Conservation (phyloP, 257 asterid species). For the Agastache rugosa region DNA sequence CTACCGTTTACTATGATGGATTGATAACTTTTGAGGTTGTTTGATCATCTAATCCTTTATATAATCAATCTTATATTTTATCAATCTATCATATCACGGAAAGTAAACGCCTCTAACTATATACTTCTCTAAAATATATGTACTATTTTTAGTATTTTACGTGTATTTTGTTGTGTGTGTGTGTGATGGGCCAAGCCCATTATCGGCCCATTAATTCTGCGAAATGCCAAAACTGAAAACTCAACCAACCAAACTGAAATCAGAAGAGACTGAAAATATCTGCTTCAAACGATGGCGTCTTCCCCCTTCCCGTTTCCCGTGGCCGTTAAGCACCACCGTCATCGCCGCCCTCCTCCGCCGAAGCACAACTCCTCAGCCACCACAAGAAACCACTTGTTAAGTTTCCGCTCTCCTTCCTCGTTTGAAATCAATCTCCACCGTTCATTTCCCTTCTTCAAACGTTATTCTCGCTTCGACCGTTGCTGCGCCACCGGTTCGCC, state of each 20-base stretch:
- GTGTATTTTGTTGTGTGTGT: too few species aligned
- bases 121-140: too few species aligned
- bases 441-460: constrained; percentile 42
- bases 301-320: constrained; percentile 31
- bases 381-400: not conserved
- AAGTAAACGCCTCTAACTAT: too few species aligned
- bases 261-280: constrained; percentile 17
- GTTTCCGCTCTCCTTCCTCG: constrained; percentile 31
- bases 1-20: too few species aligned
- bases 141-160: too few species aligned
- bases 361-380: constrained; percentile 15
- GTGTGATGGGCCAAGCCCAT: constrained; percentile 15
- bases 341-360: constrained; percentile 29
- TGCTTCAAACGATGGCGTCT: constrained; percentile 42
- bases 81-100: too few species aligned
- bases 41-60: too few species aligned
- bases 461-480: constrained; percentile 43
- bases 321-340: constrained; percentile 32
- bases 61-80: too few species aligned
- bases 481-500: constrained; percentile 59
- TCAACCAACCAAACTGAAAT: not conserved
- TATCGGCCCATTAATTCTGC: constrained; percentile 18
- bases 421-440: constrained; percentile 38
- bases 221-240: not conserved
- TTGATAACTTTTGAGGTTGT: too few species aligned